A percentile compares a stretch with the other conserved stretches of the same genome.
phyloP scores from a whole-genome alignment of 257 asterid species.

The Gentiana straminea region DNA sequence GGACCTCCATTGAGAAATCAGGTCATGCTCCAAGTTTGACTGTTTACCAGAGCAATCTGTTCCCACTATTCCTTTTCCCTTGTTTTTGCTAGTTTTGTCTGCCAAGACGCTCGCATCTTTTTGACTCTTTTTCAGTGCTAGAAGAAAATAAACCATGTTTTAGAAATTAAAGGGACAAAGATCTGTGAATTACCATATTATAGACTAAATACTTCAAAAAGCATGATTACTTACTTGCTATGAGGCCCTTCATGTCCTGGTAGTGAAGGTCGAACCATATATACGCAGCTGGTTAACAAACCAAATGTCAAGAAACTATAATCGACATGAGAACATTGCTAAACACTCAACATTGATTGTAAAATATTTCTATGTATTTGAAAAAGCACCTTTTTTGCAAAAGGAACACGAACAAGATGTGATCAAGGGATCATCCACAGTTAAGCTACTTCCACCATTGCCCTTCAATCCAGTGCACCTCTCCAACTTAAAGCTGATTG shows the following conservation, averaged over 20 bases:
- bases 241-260: constrained; percentile 67
- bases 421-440: constrained; percentile 26
- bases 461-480: constrained; percentile 27
- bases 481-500: constrained; percentile 35
- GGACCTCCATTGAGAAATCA: constrained; percentile 63
- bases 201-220: constrained; percentile 1
- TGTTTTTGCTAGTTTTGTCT: constrained; percentile 46
- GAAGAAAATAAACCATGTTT: constrained; percentile 1
- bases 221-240: constrained; percentile 40
- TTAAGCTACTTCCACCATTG: constrained; percentile 25
- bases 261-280: constrained; percentile 81
- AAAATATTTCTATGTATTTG: neutral
- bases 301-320: constrained; percentile 1
- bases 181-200: neutral
- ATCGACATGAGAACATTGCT: too few relatives aligned
- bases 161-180: constrained; percentile 3
- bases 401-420: constrained; percentile 63
- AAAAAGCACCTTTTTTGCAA: constrained; percentile 66
- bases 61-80: constrained; percentile 24
- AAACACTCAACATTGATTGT: neutral
- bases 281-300: constrained; percentile 49
- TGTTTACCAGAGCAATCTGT: constrained; percentile 18
- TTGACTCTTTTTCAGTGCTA: constrained; percentile 61
- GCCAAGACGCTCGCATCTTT: constrained; percentile 69
- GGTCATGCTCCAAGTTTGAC: constrained; percentile 39